Base-by-base conservation (phyloP, 1,284 basidiomycete genomes). In the Trametes sp. region DNA sequence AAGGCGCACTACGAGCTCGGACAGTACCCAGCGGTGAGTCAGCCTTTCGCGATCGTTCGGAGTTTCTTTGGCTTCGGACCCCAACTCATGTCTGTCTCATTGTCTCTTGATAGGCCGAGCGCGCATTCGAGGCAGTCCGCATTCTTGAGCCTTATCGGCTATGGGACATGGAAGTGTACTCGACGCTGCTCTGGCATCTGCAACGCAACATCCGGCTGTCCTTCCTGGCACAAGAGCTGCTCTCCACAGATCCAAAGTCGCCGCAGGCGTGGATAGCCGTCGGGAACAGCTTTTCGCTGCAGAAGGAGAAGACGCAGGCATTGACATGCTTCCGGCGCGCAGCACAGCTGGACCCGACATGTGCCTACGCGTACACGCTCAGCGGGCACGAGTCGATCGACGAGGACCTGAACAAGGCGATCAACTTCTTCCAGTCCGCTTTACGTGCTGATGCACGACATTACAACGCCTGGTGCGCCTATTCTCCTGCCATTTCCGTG, bases 341-440 rank as follows among this genome's bases (percentile, higher is more conserved):
- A 48, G 86, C 89, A 23, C 89, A 94, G 75, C 78, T 96, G 72
- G 93, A 95, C 74, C 88, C 92, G 10, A 83, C 84, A 10, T 95
- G 91, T 78, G 92, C 94, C 62, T 97, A 98, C 76, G 94, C 95
- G 61, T 96, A 93, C 80, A 97, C 95, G 24, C 81, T 98, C 65
- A 94, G 93, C 72, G 96, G 96, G 50, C 95, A 98, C 78, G 96
- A 98, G 82, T 93, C 90, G 46, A 87, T 96, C 69, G 93, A 97
- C 77, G 95, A 98, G 72, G 95, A 98, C 81, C 84, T 93, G 68
- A 92, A 95, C 71, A 89, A 92, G 76, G 95, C 95, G 31, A 87
- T 95, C 70, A 87, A 84, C 60, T 96, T 94, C 80, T 98, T 96
- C 77, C 88, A 96, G 74, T 89, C 87, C 57, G 95, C 96, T 44